Evolutionary conservation across 2,329 filamentous ascomycete species (phyloP), one percentile per base, ranked within the genome.

Genomic region (Trichoderma cornu-damae): DNA sequence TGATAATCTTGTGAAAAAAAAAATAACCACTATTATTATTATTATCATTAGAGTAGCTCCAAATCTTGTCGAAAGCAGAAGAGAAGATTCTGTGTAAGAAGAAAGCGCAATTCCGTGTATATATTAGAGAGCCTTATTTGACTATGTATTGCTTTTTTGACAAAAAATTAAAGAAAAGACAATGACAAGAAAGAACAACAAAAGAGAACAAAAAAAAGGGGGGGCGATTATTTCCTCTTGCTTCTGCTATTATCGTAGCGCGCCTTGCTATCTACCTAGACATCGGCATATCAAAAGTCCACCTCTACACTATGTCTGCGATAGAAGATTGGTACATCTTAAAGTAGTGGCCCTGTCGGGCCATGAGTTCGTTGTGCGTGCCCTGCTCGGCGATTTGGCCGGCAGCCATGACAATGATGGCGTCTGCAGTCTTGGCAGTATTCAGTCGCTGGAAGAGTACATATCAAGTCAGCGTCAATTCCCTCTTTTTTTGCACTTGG

Each of bases 311-410:
- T n/a, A 14, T 26, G 2, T 58, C 56, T 22, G 14, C 48, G 3
- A 16, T 48, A 22, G 56, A 34, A 9, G 48, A 30, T 26, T 58
- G 56, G 18, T 58, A 40, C 52, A 59, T 48, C 32, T 49, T 56
- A 14, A 50, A 56, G 22, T 59, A 59, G 8, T 44, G 43, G 11
- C 57, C 51, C 2, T 37, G 18, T 5, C 11, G 28, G 5, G 42
- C 57, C 57, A 59, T 44, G 14, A 58, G 32, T 47, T 58, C 47
- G 38, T 8, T 28, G 18, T 59, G 57, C 4, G 57, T 47, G 11
- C 49, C 57, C 18, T 48, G 30, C 57, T 59, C 57, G 6, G 55
- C 50, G 8, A 59, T 54, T n/a, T 59, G 11, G 1, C 57, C 57
- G 3, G 24, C 16, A 20, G 48, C 30, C 49, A 59, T 40, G 6